phyloP scores from a whole-genome alignment of 176 grass and related monocot genomes.

The Ensete ventricosum region DNA sequence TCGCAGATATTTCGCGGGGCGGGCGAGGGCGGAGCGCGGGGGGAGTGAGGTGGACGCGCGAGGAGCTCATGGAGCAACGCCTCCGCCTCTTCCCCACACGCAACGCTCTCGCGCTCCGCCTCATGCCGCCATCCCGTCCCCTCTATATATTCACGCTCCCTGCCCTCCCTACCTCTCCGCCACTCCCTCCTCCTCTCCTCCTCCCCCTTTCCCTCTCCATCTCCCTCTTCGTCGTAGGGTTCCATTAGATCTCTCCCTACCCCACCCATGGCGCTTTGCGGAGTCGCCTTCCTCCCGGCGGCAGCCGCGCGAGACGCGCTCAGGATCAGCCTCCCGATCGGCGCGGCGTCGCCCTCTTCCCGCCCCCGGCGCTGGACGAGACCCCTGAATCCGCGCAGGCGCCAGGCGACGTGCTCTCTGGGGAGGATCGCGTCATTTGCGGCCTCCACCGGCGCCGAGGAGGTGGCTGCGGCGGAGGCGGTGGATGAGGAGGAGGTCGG shows the following conservation, averaged over 20 bases:
- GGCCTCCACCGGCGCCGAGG: neutral
- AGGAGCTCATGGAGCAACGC: slow-evolving; percentile 55
- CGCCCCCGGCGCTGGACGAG: slow-evolving; percentile 9
- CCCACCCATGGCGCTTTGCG: slow-evolving; percentile 41
- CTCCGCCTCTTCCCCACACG: slow-evolving; percentile 76
- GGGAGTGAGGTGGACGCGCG: slow-evolving; percentile 54
- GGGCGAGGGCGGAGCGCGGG: neutral
- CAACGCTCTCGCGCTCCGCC: slow-evolving; percentile 45
- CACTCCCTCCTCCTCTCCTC: neutral
- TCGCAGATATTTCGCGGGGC: slow-evolving; percentile 5
- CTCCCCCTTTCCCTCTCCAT: slow-evolving; percentile 1
- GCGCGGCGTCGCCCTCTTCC: slow-evolving; percentile 6
- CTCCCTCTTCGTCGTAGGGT: neutral
- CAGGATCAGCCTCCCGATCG: slow-evolving; percentile 10
- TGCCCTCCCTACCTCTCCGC: neutral
- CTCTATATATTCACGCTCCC: neutral
- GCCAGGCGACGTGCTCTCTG: neutral
- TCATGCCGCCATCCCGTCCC: slow-evolving; percentile 32
- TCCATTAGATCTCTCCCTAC: neutral
- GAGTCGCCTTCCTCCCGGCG: slow-evolving; percentile 25
- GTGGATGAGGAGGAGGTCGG: slow-evolving; percentile 17
- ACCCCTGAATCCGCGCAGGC: neutral
- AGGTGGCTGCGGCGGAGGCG: neutral
- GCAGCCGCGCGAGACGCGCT: neutral
- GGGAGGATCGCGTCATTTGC: slow-evolving; percentile 31